Conservation (phyloP, 1,284 basidiomycete species). For the Inonotus obliquus region DNA sequence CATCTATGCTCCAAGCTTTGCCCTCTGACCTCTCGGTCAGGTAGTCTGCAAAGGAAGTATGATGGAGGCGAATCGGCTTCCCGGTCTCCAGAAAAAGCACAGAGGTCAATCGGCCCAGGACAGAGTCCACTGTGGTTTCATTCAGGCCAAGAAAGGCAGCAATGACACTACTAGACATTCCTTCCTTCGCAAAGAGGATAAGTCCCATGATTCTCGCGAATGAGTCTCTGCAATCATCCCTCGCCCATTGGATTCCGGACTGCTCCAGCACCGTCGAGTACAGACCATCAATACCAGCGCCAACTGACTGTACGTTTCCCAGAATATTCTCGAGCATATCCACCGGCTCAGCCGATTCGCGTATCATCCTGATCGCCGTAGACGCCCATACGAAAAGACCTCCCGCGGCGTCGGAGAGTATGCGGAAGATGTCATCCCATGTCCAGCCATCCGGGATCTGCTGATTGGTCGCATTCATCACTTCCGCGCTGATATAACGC, state of each 20-base stretch:
- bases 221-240: neutral
- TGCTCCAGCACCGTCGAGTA: neutral
- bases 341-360: neutral
- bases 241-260: neutral
- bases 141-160: neutral
- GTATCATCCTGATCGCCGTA: neutral
- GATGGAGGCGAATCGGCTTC: neutral
- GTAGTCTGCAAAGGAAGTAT: neutral
- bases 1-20: neutral
- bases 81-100: neutral
- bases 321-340: neutral
- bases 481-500: neutral
- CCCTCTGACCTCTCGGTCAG: neutral
- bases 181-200: neutral
- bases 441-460: too few species aligned
- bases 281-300: neutral
- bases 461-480: too few species aligned
- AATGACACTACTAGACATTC: neutral
- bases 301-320: neutral
- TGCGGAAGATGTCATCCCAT: too few species aligned
- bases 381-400: constrained; percentile 5
- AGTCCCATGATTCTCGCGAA: neutral
- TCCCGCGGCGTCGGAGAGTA: neutral
- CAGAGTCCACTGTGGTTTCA: neutral
- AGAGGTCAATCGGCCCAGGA: neutral